phyloP scores from a whole-genome alignment of 2,329 filamentous ascomycete genomes.

The Penicillium hesseltinei region DNA sequence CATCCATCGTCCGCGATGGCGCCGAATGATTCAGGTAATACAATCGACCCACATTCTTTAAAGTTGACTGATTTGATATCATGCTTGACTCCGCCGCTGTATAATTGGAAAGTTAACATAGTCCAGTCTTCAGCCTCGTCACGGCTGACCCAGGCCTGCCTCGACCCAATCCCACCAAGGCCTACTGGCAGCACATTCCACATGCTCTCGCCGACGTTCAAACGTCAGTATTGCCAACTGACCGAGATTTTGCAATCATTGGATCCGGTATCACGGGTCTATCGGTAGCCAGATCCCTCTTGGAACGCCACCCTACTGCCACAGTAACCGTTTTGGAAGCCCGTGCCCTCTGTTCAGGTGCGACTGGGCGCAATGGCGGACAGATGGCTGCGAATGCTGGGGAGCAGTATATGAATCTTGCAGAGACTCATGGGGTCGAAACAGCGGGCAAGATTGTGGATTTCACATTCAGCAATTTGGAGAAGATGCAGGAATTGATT shows the following conservation, averaged over 20 bases:
- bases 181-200: constrained; percentile 39
- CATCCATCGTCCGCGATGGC: background rate
- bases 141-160: constrained; percentile 38
- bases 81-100: background rate
- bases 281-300: constrained; percentile 32
- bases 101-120: background rate
- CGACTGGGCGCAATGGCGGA: constrained; percentile 40
- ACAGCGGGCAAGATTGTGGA: constrained; percentile 37
- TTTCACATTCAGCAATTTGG: constrained; percentile 41
- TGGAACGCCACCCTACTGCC: constrained; percentile 25
- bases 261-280: constrained; percentile 40
- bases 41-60: background rate
- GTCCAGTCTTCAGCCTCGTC: constrained; percentile 16
- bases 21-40: constrained; percentile 1
- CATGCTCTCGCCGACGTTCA: constrained; percentile 32
- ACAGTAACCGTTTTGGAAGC: constrained; percentile 38
- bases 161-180: constrained; percentile 34
- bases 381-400: constrained; percentile 31
- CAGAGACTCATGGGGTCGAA: constrained; percentile 21
- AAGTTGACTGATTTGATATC: background rate
- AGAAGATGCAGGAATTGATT: constrained; percentile 38
- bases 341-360: constrained; percentile 36
- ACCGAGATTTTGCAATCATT: constrained; percentile 33
- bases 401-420: constrained; percentile 27
- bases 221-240: constrained; percentile 27